Evolutionary conservation across 352 stramenopile genomes (phyloP).

Genomic region (Phytophthora capsici): DNA sequence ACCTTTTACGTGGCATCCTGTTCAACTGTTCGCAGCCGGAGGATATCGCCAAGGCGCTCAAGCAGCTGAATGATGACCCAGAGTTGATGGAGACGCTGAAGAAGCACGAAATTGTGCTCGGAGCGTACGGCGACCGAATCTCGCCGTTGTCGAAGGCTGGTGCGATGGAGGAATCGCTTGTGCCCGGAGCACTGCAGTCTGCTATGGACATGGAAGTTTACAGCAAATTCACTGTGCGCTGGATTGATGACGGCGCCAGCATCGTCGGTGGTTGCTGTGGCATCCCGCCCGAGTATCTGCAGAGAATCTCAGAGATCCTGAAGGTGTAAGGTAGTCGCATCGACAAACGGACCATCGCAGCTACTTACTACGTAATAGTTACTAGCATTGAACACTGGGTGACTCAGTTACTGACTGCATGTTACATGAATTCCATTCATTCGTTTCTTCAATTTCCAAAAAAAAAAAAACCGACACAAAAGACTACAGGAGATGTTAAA

Average conservation of each 20-base stretch:
- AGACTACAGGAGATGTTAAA: no score
- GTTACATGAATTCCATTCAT: no score
- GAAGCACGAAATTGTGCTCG: conserved; percentile 53
- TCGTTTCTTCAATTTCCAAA: no score
- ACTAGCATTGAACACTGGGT: no score
- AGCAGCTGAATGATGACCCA: conserved; percentile 47
- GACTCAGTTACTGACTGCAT: no score
- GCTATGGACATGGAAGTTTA: conserved; percentile 81
- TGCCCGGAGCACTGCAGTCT: conserved; percentile 69
- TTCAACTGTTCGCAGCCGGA: conserved; percentile 95
- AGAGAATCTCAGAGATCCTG: conserved; percentile 39
- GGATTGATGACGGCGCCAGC: conserved; percentile 71
- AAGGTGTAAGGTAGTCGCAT: conserved; percentile 1
- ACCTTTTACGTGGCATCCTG: conserved; percentile 71
- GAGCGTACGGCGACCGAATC: conserved; percentile 91
- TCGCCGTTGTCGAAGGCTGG: conserved; percentile 69
- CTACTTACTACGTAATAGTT: no score
- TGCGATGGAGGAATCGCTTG: conserved; percentile 72
- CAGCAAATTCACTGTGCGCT: conserved; percentile 75
- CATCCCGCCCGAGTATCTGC: conserved; percentile 85
- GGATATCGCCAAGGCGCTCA: conserved; percentile 86
- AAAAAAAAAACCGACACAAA: no score
- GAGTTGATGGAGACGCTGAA: conserved; percentile 37
- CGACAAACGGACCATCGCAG: no score
- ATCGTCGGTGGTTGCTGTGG: conserved; percentile 92